phyloP scores from a whole-genome alignment of 2,329 filamentous ascomycete genomes.

The Ophiostoma pallidulum region DNA sequence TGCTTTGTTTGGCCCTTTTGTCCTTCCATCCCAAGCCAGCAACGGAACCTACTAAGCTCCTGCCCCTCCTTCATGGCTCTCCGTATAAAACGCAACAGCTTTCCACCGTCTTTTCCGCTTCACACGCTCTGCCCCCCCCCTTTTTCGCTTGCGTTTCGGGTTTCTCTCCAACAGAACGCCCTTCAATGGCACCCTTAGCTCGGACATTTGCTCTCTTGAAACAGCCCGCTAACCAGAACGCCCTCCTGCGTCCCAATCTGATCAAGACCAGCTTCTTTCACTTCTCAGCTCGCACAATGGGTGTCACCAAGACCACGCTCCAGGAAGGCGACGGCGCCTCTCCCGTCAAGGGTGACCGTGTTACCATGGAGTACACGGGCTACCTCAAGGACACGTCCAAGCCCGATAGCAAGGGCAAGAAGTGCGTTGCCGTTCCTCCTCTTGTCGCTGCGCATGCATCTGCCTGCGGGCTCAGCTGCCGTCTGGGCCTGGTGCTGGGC shows the following conservation, averaged over 20 bases:
- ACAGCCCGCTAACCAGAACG: constrained; percentile 8
- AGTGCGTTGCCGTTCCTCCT: constrained; percentile 44
- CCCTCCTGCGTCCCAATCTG: constrained; percentile 1
- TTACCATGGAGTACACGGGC: constrained; percentile 87
- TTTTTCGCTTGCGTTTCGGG: neutral
- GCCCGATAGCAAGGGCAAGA: constrained; percentile 54
- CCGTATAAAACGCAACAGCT: neutral
- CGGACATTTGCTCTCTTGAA: constrained; percentile 7
- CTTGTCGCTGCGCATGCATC: too few relatives aligned
- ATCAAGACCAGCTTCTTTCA: constrained; percentile 8
- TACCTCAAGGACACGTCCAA: constrained; percentile 62
- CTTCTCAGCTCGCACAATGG: constrained; percentile 43
- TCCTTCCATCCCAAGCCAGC: too few relatives aligned
- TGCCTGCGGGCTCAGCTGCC: neutral
- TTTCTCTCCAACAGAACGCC: too few relatives aligned
- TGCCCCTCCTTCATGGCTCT: neutral
- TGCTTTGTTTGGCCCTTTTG: neutral
- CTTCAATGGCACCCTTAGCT: constrained; percentile 8
- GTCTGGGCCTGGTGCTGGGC: too few relatives aligned
- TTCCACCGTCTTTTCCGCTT: neutral
- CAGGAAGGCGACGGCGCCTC: constrained; percentile 51
- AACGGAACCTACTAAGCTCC: neutral
- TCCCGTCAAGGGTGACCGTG: constrained; percentile 58
- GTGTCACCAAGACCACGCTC: constrained; percentile 60
- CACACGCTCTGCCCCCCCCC: neutral